Evolutionary conservation across 305 asterid species (phyloP), one percentile per base, ranked within the genome.

Genomic region (Solanum hybrid): DNA sequence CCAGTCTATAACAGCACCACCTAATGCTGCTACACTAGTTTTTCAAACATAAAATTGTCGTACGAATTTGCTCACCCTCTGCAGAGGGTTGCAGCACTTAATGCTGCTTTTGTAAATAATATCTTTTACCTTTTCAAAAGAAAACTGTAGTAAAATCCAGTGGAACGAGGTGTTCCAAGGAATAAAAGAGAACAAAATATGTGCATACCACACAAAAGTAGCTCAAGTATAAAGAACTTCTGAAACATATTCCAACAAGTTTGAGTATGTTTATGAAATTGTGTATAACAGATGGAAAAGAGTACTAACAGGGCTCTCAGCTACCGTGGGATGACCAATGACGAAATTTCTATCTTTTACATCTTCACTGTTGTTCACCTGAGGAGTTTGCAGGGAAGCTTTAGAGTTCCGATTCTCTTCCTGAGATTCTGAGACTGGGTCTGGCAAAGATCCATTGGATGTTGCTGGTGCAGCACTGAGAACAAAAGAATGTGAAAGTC

Each of bases 251-350:
- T 71, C 72, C 36, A 86, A 73, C 64, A 38, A 71, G 31, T 87
- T 87, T 22, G 86, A 46, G 76, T 26, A 80, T 88, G 38, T 29
- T 22, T 81, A 16, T 3, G 29, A 46, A 82, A 82, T 82, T 17
- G 40, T 82, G 86, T 35, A 40, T 34, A n/a, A 66, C 26, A 22
- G 29, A 88, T 1, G 36, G 5, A 88, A 64, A 64, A 3, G 29
- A 22, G 75, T 91, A 91, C 94, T 92, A 80, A 92, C 93, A 51
- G 94, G 97, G 93, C 94, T 94, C 91, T 93, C 98, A 16, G 95
- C 95, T 40, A 97, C 95, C 91, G 94, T 93, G 87, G 93, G 97
- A 89, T 92, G 95, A 73, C 92, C 93, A 89, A 91, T 91, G 88
- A 87, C 90, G 11, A 91, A 90, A 93, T 94, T 92, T 93, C 90